These are phyloP conservation scores for Dioscorea cayenensis DNA, from an alignment of 116 monocot genomes.

Conservation along the genomic window DNA sequence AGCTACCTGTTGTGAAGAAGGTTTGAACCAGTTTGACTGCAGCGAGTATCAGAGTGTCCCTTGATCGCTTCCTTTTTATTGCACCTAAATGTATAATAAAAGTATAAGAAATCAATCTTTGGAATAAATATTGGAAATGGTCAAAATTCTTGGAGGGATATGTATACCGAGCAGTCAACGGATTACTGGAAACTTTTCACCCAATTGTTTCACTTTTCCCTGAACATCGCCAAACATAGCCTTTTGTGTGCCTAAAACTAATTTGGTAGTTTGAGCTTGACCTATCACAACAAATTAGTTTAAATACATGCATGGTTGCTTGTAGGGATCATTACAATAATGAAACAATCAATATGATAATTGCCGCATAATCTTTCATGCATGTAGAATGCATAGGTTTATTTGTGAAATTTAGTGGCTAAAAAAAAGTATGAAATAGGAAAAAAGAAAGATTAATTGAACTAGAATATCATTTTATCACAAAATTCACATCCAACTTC, in stretches of 20 bases:
- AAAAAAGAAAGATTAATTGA: no score
- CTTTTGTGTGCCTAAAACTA: slow-evolving; percentile 57
- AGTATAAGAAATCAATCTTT: not conserved
- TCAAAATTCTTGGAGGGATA: not conserved
- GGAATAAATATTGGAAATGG: not conserved
- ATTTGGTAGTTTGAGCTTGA: slow-evolving; percentile 87
- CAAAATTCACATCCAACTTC: no score
- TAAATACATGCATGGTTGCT: no score
- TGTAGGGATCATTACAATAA: no score
- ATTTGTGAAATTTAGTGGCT: no score
- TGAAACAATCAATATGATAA: no score
- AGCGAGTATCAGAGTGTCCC: slow-evolving; percentile 84
- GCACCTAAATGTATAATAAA: slow-evolving; percentile 46
- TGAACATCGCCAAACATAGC: slow-evolving; percentile 78
- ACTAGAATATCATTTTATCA: no score
- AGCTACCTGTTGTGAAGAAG: no score
- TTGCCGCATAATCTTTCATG: no score
- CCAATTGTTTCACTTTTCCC: slow-evolving; percentile 90
- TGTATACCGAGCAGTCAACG: slow-evolving; percentile 84
- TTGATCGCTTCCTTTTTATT: slow-evolving; percentile 83
- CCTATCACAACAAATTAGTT: slow-evolving; percentile 62
- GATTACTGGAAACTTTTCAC: slow-evolving; percentile 87
- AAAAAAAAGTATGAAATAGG: no score
- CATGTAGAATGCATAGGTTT: no score
- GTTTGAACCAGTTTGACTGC: no score